Conservation (phyloP, 306 rosid genomes). For the Herpetospermum pedunculosum region DNA sequence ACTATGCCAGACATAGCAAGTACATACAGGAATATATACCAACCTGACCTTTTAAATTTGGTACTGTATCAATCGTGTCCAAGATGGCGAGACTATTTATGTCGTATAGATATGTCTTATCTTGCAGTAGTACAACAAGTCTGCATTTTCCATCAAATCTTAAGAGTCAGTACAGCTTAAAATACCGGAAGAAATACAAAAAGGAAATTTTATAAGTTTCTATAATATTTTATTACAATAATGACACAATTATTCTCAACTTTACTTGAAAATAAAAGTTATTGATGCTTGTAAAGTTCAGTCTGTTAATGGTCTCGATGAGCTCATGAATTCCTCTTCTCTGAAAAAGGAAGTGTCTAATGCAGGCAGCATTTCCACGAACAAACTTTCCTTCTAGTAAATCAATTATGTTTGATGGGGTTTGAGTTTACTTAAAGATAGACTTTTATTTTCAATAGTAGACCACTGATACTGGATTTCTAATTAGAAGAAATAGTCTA, state of each 20-base stretch:
- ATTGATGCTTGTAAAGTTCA: not conserved
- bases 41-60: constrained; percentile 71
- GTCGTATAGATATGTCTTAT: constrained; percentile 75
- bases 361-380: not conserved
- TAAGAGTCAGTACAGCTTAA: constrained; percentile 18
- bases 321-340: not conserved
- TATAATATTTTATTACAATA: not conserved
- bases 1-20: not conserved
- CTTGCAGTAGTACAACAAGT: constrained; percentile 80
- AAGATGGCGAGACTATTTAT: constrained; percentile 63
- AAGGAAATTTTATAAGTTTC: not conserved
- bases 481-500: not conserved
- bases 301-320: not conserved
- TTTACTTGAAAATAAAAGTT: not conserved
- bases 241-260: not conserved
- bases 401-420: not conserved
- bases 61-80: constrained; percentile 76
- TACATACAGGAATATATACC: constrained; percentile 5
- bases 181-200: not conserved
- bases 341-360: not conserved
- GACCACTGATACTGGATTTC: not conserved
- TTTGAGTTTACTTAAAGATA: not conserved
- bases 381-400: not conserved
- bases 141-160: constrained; percentile 38
- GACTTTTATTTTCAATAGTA: not conserved